These are phyloP conservation scores for Neoboletus subvelutipes DNA, from an alignment of 768 basidiomycete species.

Conservation along the genomic window DNA sequence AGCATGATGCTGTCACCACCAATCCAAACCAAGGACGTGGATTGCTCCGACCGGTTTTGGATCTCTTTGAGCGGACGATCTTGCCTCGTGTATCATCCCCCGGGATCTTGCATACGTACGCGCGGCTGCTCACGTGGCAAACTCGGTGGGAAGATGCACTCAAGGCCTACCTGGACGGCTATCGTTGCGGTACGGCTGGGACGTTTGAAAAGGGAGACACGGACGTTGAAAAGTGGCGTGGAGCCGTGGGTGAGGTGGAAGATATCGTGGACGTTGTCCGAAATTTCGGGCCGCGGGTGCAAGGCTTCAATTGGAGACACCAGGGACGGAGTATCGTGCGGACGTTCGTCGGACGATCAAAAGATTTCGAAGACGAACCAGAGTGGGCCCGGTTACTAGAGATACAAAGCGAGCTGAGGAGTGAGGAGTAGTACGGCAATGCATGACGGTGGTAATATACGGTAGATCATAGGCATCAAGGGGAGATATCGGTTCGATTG, in stretches of 20 bases:
- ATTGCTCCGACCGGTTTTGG: constrained; percentile 61
- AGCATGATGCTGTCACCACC: constrained; percentile 29
- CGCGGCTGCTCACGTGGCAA: constrained; percentile 75
- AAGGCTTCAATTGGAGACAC: constrained; percentile 70
- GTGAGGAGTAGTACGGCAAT: constrained; percentile 9
- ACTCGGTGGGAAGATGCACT: constrained; percentile 72
- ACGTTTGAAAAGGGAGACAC: constrained; percentile 67
- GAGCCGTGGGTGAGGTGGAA: constrained; percentile 75
- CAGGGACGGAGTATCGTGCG: constrained; percentile 86
- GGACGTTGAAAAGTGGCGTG: constrained; percentile 66
- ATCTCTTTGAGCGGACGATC: constrained; percentile 75
- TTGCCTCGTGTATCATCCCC: constrained; percentile 79
- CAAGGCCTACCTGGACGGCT: constrained; percentile 82
- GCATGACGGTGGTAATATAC: constrained; percentile 21
- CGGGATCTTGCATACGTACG: constrained; percentile 82
- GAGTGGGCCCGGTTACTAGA: constrained; percentile 74
- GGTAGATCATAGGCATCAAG: constrained; percentile 2
- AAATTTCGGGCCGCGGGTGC: constrained; percentile 76
- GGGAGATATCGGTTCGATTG: background rate
- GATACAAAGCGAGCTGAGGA: constrained; percentile 41
- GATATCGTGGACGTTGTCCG: constrained; percentile 81
- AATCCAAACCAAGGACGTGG: constrained; percentile 66
- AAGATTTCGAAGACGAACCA: constrained; percentile 84
- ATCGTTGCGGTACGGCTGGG: constrained; percentile 65
- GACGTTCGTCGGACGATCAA: constrained; percentile 85